Percentiles rank a stretch among this genome's conserved stretches.
Conservation (phyloP, 257 asterid genomes). For the Plantago elongata region DNA sequence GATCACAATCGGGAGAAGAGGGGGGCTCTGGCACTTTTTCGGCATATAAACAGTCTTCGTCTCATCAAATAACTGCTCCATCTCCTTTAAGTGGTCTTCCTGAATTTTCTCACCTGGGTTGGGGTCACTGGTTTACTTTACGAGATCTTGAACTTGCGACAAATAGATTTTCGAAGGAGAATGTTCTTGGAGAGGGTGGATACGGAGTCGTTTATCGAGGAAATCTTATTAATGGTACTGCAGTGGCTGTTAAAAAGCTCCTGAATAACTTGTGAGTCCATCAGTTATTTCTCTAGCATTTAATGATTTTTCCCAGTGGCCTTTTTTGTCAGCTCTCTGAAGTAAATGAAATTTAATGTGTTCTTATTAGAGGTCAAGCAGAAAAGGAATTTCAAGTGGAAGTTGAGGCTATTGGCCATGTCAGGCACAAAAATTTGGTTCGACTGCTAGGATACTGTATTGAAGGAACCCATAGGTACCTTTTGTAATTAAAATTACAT, state of each 20-base stretch:
- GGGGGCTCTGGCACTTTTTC: constrained; percentile 63
- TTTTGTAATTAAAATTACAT: background rate
- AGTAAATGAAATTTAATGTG: constrained; percentile 11
- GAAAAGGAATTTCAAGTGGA: constrained; percentile 91
- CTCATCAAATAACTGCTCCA: constrained; percentile 70
- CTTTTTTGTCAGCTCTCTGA: constrained; percentile 5
- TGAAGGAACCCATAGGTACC: constrained; percentile 97
- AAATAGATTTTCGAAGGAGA: constrained; percentile 73
- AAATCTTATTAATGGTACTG: constrained; percentile 67
- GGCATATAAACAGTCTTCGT: constrained; percentile 40
- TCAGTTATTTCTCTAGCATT: constrained; percentile 7
- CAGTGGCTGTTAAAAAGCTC: constrained; percentile 88
- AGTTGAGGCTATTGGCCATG: constrained; percentile 97
- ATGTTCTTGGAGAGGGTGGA: constrained; percentile 93
- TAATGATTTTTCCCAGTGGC: background rate
- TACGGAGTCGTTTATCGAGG: constrained; percentile 92
- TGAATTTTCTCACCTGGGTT: constrained; percentile 85
- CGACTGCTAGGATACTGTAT: constrained; percentile 92
- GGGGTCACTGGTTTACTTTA: constrained; percentile 99
- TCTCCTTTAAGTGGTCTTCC: constrained; percentile 90
- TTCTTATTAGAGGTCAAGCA: constrained; percentile 75
- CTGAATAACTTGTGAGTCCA: constrained; percentile 86
- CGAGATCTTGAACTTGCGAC: constrained; percentile 88
- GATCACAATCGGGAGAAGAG: constrained; percentile 84
- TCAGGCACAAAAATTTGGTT: constrained; percentile 92